phyloP scores from a whole-genome alignment of 768 basidiomycete genomes.

The Amanita exitialis region DNA sequence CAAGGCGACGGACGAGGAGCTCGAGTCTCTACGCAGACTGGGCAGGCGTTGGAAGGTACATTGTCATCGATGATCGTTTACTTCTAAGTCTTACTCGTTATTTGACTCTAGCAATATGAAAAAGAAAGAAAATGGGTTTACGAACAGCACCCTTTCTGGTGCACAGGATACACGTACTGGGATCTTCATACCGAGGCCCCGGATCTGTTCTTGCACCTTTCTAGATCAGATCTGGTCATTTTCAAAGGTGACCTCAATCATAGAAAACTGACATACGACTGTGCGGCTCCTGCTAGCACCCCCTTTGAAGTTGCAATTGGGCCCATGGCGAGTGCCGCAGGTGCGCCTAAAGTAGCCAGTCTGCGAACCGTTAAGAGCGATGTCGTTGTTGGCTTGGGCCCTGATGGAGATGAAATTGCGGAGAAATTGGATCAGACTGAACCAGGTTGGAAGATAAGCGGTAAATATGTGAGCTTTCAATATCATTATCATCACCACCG shows the following conservation, averaged over 20 bases:
- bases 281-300: constrained; percentile 76
- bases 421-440: constrained; percentile 78
- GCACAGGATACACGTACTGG: constrained; percentile 95
- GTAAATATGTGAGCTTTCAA: constrained; percentile 73
- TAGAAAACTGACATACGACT: constrained; percentile 83
- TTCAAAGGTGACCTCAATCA: constrained; percentile 97
- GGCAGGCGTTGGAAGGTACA: constrained; percentile 84
- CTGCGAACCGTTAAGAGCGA: constrained; percentile 92
- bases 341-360: constrained; percentile 80
- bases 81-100: background rate
- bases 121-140: constrained; percentile 90
- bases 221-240: constrained; percentile 80
- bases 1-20: constrained; percentile 66
- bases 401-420: constrained; percentile 57
- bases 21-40: constrained; percentile 70
- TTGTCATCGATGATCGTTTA: constrained; percentile 3
- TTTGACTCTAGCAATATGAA: constrained; percentile 66
- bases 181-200: constrained; percentile 76
- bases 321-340: constrained; percentile 80
- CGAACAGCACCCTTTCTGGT: constrained; percentile 92
- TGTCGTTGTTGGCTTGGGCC: constrained; percentile 81
- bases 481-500: background rate
- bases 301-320: constrained; percentile 89
- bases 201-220: constrained; percentile 87
- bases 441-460: constrained; percentile 94